Evolutionary conservation across 202 grass and related monocot genomes (phyloP).

Genomic region (Hordeum pubiflorum): DNA sequence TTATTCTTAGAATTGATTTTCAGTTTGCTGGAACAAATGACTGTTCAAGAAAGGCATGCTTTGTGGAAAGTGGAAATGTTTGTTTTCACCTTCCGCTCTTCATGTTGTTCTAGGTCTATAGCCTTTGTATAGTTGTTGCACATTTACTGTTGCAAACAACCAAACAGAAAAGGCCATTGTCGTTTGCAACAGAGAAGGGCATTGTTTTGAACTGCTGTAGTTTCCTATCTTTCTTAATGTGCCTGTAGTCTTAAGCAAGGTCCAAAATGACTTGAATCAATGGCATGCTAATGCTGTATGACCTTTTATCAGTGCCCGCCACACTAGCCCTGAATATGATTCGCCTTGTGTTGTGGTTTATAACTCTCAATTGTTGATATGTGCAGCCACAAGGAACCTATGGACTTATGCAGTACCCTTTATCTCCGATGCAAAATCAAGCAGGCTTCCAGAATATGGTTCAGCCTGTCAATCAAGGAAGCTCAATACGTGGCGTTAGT

Average conservation of each 20-base stretch:
- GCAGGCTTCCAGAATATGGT: slow-evolving; percentile 64
- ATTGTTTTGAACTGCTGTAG: slow-evolving; percentile 17
- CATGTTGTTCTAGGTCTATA: neutral
- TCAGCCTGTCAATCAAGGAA: slow-evolving; percentile 70
- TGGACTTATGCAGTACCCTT: slow-evolving; percentile 79
- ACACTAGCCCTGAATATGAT: neutral
- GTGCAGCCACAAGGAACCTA: slow-evolving; percentile 87
- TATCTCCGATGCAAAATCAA: slow-evolving; percentile 97
- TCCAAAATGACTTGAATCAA: neutral
- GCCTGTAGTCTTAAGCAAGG: neutral
- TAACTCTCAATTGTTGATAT: slow-evolving; percentile 25
- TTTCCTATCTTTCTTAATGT: neutral
- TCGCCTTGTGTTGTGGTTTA: neutral
- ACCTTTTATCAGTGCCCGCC: neutral
- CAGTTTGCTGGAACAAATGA: slow-evolving; percentile 2
- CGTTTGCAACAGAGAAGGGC: neutral
- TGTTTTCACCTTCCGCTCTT: neutral
- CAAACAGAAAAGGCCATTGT: neutral
- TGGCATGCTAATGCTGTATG: neutral
- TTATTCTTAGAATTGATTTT: neutral
- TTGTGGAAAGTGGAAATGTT: neutral
- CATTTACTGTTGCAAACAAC: neutral
- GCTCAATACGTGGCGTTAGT: slow-evolving; percentile 45
- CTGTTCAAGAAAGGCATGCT: neutral
- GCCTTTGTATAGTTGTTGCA: neutral